These are phyloP conservation scores for Asterella californica DNA, from an alignment of 225 moss, liverwort and hornwort genomes.

Conservation along the genomic window DNA sequence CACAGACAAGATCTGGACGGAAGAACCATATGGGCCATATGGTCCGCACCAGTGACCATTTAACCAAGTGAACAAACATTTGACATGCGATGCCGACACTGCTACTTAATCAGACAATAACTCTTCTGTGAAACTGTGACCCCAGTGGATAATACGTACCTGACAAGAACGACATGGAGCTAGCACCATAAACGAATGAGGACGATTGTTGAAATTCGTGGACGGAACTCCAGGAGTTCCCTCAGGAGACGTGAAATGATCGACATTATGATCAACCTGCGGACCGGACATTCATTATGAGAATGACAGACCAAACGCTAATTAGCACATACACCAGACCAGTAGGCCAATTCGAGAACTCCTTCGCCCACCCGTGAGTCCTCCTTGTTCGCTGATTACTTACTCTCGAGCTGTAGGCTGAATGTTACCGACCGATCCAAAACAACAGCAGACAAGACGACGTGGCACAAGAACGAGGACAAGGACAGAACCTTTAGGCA, in stretches of 20 bases:
- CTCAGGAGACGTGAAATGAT: conserved; percentile 77
- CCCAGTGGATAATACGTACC: conserved; percentile 10
- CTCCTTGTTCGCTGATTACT: background rate
- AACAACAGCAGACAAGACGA: too few relatives aligned
- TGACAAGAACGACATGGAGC: conserved; percentile 78
- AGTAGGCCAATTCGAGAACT: too few relatives aligned
- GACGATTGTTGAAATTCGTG: conserved; percentile 74
- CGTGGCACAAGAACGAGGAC: background rate
- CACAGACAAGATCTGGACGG: too few relatives aligned
- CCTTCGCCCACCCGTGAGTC: background rate
- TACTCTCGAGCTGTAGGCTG: background rate
- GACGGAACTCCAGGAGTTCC: conserved; percentile 73
- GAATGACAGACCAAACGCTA: background rate
- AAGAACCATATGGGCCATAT: too few relatives aligned
- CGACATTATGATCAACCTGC: conserved; percentile 72
- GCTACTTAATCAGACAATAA: background rate
- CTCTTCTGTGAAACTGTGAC: background rate
- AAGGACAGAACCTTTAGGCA: background rate
- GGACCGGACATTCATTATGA: background rate
- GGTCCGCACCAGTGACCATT: background rate
- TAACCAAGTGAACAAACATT: background rate
- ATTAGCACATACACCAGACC: too few relatives aligned
- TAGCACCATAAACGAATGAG: conserved; percentile 77
- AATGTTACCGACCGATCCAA: too few relatives aligned
- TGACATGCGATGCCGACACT: background rate